Base-by-base conservation (phyloP, 371 early-diverging fungal genomes). In the Phascolomyces articulosus region DNA sequence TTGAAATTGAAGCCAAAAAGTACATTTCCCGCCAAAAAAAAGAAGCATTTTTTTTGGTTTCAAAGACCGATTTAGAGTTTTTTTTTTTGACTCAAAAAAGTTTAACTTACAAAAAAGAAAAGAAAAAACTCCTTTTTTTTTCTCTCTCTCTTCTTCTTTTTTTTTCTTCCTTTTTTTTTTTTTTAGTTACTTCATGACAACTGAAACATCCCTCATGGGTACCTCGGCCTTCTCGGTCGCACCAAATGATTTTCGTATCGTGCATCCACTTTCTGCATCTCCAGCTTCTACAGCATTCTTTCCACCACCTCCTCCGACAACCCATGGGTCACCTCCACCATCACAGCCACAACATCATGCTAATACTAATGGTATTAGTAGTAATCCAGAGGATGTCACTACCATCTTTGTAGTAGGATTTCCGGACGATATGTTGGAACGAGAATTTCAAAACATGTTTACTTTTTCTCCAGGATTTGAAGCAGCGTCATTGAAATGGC, bases 361-460 rank as follows among this genome's bases (percentile, higher is more conserved):
- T n/a, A n/a, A n/a, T n/a, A 10, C 51, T 8, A 59, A 21, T 49
- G 44, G 40, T 23, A 40, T 24, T 7, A 58, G 40, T 29, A 47
- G 51, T 13, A 57, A 27, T 24, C 55, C 55, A 4, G 90, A 90
- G 49, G 87, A 90, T 68, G 85, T 98, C 63, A 92, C 94, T 2
- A 97, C 98, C 48, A 96, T 98, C 65, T 98, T 97, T 84, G 96
- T 97, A 2, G 96, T 96, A 20, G 98, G 98, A 4, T 96, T 98
- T 64, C 98, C 98, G 23, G 96, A 97, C 38, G 96, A 98, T 77
- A 94, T 97, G 91, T 86, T 85, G 69, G 98, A 98, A 76, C 79
- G 98, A 67, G 98, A 98, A 79, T 97, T 98, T 69, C 95, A 95
- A 68, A 97, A 96, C 76, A 96, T 97, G 96, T 98, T 98, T 81